Evolutionary conservation across 2,329 filamentous ascomycete genomes (phyloP).

Genomic region (Ramularia collo-cygni): DNA sequence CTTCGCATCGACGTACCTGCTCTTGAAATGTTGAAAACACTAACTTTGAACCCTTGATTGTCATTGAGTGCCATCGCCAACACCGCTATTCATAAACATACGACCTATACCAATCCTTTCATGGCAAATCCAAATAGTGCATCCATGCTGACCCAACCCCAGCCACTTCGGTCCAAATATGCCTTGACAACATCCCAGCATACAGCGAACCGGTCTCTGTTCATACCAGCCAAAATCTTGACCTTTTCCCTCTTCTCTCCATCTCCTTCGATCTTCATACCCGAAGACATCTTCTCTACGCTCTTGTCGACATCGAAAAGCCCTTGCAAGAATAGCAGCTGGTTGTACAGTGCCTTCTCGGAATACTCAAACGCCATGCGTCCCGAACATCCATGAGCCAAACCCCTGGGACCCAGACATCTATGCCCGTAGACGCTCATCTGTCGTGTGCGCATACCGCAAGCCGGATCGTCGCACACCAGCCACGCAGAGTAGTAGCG

Average conservation of each 20-base stretch:
- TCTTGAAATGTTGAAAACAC: too few relatives aligned
- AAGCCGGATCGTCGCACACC: conserved; percentile 81
- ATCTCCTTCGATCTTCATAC: conserved; percentile 41
- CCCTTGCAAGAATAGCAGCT: conserved; percentile 77
- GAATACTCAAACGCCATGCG: conserved; percentile 81
- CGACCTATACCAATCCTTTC: conserved; percentile 18
- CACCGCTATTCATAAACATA: background rate
- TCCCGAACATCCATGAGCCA: conserved; percentile 76
- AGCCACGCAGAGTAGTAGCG: conserved; percentile 92
- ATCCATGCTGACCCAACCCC: conserved; percentile 43
- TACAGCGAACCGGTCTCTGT: conserved; percentile 69
- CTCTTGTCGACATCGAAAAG: conserved; percentile 89
- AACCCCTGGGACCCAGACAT: conserved; percentile 79
- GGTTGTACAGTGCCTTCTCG: conserved; percentile 91
- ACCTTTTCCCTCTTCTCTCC: conserved; percentile 52
- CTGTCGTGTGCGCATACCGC: conserved; percentile 78
- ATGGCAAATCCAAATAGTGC: conserved; percentile 40
- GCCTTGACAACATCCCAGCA: conserved; percentile 67
- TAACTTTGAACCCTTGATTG: too few relatives aligned
- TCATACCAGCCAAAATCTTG: conserved; percentile 69
- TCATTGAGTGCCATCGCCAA: too few relatives aligned
- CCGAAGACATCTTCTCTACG: conserved; percentile 37
- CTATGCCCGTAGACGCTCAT: conserved; percentile 88
- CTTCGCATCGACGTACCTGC: too few relatives aligned
- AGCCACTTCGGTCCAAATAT: conserved; percentile 32